Percentiles rank a stretch among this genome's conserved stretches.
phyloP scores from a whole-genome alignment of 1,139 yeast species.

The Suhomyces bokatorum region DNA sequence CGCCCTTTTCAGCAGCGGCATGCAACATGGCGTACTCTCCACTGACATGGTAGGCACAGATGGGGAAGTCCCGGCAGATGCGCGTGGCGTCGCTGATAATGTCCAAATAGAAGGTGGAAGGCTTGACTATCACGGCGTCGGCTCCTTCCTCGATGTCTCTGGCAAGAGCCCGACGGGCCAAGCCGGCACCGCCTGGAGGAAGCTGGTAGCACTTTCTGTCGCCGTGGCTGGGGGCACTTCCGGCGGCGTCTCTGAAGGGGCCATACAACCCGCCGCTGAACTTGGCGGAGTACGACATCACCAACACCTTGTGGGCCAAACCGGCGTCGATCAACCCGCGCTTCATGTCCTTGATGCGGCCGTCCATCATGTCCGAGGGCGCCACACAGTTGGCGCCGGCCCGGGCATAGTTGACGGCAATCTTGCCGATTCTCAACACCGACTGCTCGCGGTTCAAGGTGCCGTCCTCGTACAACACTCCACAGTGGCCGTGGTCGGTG shows the following conservation, averaged over 20 bases:
- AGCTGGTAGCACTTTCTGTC: slow-evolving; percentile 92
- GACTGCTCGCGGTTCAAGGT: slow-evolving; percentile 72
- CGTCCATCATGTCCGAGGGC: slow-evolving; percentile 98
- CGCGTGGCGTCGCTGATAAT: slow-evolving; percentile 84
- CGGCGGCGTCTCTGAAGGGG: slow-evolving; percentile 97
- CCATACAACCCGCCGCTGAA: slow-evolving; percentile 91
- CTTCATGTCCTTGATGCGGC: slow-evolving; percentile 87
- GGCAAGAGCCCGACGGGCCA: slow-evolving; percentile 85
- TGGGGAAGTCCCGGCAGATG: slow-evolving; percentile 79
- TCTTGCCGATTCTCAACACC: slow-evolving; percentile 85
- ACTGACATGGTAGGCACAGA: slow-evolving; percentile 94
- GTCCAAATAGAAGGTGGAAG: slow-evolving; percentile 95
- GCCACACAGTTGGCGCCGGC: slow-evolving; percentile 98
- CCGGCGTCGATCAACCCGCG: slow-evolving; percentile 79
- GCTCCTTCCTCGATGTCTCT: slow-evolving; percentile 93
- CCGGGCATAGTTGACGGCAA: slow-evolving; percentile 90
- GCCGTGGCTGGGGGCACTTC: slow-evolving; percentile 85
- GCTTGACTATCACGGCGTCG: slow-evolving; percentile 93
- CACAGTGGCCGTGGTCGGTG: slow-evolving; percentile 97
- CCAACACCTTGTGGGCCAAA: slow-evolving; percentile 82
- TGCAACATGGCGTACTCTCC: slow-evolving; percentile 98
- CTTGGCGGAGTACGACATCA: slow-evolving; percentile 94
- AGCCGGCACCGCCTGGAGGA: slow-evolving; percentile 90
- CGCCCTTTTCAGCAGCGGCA: slow-evolving; percentile 97
- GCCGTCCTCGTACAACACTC: slow-evolving; percentile 84